phyloP scores from a whole-genome alignment of 2,329 filamentous ascomycete genomes.

The Parastagonospora avenae region DNA sequence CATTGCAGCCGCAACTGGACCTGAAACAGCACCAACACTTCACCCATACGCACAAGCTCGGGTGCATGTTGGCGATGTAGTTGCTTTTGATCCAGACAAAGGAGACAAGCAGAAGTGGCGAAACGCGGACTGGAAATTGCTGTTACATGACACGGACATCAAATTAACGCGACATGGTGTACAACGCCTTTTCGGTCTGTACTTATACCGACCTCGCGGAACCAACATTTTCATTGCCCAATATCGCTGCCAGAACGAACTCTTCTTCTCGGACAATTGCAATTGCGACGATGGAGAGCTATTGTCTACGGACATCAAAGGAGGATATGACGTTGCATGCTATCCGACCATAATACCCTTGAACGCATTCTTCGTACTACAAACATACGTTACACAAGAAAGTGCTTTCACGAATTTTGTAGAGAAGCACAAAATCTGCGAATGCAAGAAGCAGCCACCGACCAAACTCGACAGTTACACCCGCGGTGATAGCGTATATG shows the following conservation, averaged over 20 bases:
- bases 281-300: slow-evolving; percentile 65
- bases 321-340: slow-evolving; percentile 61
- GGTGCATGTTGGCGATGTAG: slow-evolving; percentile 55
- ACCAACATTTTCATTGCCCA: slow-evolving; percentile 70
- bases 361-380: slow-evolving; percentile 67
- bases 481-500: slow-evolving; percentile 66
- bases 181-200: slow-evolving; percentile 66
- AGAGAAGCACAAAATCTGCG: slow-evolving; percentile 61
- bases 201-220: slow-evolving; percentile 74
- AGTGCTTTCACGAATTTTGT: slow-evolving; percentile 67
- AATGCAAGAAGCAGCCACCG: slow-evolving; percentile 38
- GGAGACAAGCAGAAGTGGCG: slow-evolving; percentile 61
- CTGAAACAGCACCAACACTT: background rate
- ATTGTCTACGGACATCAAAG: slow-evolving; percentile 60
- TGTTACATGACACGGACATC: slow-evolving; percentile 68
- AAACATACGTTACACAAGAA: slow-evolving; percentile 67
- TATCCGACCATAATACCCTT: slow-evolving; percentile 58
- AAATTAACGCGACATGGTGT: slow-evolving; percentile 37
- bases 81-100: slow-evolving; percentile 54
- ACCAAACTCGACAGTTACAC: slow-evolving; percentile 40
- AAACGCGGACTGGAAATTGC: slow-evolving; percentile 64
- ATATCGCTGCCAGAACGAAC: slow-evolving; percentile 73
- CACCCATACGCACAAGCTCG: slow-evolving; percentile 6
- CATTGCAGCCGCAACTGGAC: background rate
- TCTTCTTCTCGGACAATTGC: slow-evolving; percentile 79